Evolutionary conservation across 352 stramenopile genomes (phyloP).

Genomic region (Globisporangium uncinulatum): DNA sequence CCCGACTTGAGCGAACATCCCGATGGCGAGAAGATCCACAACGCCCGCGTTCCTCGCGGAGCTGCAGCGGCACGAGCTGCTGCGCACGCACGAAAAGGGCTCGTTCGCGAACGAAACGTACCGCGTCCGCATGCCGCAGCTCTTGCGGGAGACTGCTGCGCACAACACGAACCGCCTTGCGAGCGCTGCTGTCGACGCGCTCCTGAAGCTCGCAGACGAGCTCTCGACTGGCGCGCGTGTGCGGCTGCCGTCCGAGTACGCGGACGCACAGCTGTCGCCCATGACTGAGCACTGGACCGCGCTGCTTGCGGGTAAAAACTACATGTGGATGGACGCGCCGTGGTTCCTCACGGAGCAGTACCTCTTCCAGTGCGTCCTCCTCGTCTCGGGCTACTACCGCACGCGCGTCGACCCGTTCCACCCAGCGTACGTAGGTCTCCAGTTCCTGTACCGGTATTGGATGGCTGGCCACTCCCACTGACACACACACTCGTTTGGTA

Average conservation of each 20-base stretch:
- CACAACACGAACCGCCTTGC: slow-evolving; percentile 42
- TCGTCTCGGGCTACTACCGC: slow-evolving; percentile 59
- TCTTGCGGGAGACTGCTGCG: slow-evolving; percentile 47
- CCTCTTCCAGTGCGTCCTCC: slow-evolving; percentile 63
- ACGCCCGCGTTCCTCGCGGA: slow-evolving; percentile 38
- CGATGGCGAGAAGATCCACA: slow-evolving; percentile 7
- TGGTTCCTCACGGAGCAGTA: slow-evolving; percentile 77
- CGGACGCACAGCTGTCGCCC: slow-evolving; percentile 27
- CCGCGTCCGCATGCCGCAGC: slow-evolving; percentile 43
- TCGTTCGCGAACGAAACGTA: slow-evolving; percentile 70
- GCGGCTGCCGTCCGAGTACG: slow-evolving; percentile 34
- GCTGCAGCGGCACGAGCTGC: slow-evolving; percentile 52
- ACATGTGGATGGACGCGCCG: slow-evolving; percentile 68
- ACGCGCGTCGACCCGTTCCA: slow-evolving; percentile 63
- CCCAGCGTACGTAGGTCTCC: slow-evolving; percentile 20
- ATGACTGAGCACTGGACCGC: slow-evolving; percentile 40
- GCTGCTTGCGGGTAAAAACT: slow-evolving; percentile 31
- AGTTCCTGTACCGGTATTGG: too few relatives aligned
- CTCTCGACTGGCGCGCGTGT: slow-evolving; percentile 40
- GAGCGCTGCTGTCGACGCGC: slow-evolving; percentile 20
- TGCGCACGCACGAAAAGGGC: slow-evolving; percentile 42
- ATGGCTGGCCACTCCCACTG: neutral
- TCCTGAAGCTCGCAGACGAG: slow-evolving; percentile 38
- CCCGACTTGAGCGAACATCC: neutral
- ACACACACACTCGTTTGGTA: neutral